Percentiles rank a stretch among this genome's conserved stretches.
Evolutionary conservation across 2,329 filamentous ascomycete genomes (phyloP).

Genomic region (Aspergillus jensenii): DNA sequence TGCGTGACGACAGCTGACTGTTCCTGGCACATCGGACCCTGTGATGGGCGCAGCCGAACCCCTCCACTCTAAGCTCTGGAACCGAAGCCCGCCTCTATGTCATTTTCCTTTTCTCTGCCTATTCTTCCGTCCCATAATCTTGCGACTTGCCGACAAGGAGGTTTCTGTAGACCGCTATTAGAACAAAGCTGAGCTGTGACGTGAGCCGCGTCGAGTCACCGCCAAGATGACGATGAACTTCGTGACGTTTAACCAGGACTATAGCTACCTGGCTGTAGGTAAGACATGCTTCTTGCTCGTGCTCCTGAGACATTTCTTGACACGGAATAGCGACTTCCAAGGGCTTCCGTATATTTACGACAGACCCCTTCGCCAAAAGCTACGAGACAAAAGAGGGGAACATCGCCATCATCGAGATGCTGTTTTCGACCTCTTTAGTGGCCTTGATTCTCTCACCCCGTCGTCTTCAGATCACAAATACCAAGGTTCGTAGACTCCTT

Average conservation of each 20-base stretch:
- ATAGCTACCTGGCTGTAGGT: constrained; percentile 95
- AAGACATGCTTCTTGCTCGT: constrained; percentile 34
- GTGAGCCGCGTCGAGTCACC: constrained; percentile 11
- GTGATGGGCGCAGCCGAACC: constrained; percentile 20
- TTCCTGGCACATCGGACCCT: constrained; percentile 16
- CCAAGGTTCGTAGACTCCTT: constrained; percentile 65
- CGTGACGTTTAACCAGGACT: constrained; percentile 98
- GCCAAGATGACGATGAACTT: constrained; percentile 81
- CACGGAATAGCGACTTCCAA: constrained; percentile 71
- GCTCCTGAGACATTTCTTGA: constrained; percentile 14
- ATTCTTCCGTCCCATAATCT: not conserved
- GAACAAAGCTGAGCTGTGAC: not conserved
- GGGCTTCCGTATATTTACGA: constrained; percentile 95
- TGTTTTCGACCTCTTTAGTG: constrained; percentile 96
- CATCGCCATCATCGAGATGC: constrained; percentile 95
- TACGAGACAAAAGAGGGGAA: constrained; percentile 94
- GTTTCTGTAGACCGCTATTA: constrained; percentile 2
- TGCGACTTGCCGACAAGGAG: not conserved
- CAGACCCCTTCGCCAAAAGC: constrained; percentile 91
- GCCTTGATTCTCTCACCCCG: constrained; percentile 89
- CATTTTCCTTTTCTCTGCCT: not conserved
- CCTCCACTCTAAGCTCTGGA: constrained; percentile 16
- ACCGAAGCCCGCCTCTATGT: not conserved
- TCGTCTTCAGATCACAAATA: constrained; percentile 94
- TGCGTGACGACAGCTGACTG: constrained; percentile 15